Percentiles rank a stretch among this genome's conserved stretches.
Conservation (phyloP, 208 protist genomes). For the Trypanosoma grayi region DNA sequence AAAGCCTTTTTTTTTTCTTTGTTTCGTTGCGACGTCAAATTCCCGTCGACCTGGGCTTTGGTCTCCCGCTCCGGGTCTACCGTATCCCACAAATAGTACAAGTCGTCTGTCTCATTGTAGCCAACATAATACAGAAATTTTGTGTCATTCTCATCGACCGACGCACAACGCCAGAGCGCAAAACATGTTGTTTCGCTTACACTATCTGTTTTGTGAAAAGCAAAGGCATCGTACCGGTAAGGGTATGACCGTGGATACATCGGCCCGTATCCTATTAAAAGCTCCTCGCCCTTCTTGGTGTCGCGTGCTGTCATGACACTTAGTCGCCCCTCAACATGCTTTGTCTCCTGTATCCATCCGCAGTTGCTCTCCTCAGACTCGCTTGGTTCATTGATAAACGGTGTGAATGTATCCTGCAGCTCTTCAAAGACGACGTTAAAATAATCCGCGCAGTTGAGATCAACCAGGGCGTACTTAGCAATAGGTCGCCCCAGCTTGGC, state of each 20-base stretch:
- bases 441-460: slow-evolving; percentile 84
- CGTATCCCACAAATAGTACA: slow-evolving; percentile 45
- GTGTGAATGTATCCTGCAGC: slow-evolving; percentile 67
- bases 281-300: slow-evolving; percentile 67
- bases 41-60: background rate
- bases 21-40: no score
- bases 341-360: slow-evolving; percentile 83
- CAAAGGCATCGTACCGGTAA: slow-evolving; percentile 79
- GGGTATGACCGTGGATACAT: slow-evolving; percentile 74
- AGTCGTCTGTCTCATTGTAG: slow-evolving; percentile 34
- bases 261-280: slow-evolving; percentile 85
- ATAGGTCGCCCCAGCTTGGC: slow-evolving; percentile 59
- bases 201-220: slow-evolving; percentile 54
- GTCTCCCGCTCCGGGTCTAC: background rate
- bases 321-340: slow-evolving; percentile 50
- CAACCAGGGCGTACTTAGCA: slow-evolving; percentile 76
- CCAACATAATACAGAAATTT: slow-evolving; percentile 55
- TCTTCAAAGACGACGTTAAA: slow-evolving; percentile 85
- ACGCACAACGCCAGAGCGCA: slow-evolving; percentile 73
- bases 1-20: no score
- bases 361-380: slow-evolving; percentile 79
- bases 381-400: slow-evolving; percentile 86
- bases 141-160: slow-evolving; percentile 51
- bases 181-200: slow-evolving; percentile 40
- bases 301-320: slow-evolving; percentile 77